Conservation (phyloP, 2,329 filamentous ascomycete genomes). For the Cercospora sesami region DNA sequence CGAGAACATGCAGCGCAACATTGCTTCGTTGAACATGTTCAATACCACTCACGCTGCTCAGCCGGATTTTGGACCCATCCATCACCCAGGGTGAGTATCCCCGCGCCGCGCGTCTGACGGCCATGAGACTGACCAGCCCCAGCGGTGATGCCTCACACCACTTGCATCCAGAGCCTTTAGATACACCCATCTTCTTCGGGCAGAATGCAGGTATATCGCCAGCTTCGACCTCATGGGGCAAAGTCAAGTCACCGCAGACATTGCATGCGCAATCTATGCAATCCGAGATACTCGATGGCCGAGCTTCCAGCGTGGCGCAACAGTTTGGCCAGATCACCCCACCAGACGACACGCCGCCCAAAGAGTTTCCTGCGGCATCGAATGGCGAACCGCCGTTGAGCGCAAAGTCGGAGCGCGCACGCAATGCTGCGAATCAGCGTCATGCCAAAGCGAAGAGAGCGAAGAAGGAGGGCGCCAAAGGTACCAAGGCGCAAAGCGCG, state of each 20-base stretch:
- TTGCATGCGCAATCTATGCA: conserved; percentile 20
- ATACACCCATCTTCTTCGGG: conserved; percentile 15
- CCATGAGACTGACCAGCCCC: neutral
- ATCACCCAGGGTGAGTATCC: neutral
- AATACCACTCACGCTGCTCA: neutral
- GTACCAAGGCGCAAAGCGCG: conserved; percentile 9
- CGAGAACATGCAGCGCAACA: conserved; percentile 27
- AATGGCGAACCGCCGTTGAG: conserved; percentile 13
- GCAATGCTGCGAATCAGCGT: conserved; percentile 36
- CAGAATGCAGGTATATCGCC: conserved; percentile 10
- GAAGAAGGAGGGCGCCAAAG: conserved; percentile 24
- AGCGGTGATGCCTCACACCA: neutral
- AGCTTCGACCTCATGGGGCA: conserved; percentile 14
- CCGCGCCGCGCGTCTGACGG: neutral
- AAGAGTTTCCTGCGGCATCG: conserved; percentile 9
- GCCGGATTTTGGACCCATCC: neutral
- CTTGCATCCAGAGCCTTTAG: conserved; percentile 3
- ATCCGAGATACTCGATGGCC: conserved; percentile 22
- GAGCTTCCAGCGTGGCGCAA: conserved; percentile 26
- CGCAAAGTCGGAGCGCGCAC: conserved; percentile 36
- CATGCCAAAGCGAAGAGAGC: conserved; percentile 35
- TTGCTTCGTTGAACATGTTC: conserved; percentile 23
- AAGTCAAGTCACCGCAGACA: neutral
- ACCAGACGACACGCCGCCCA: conserved; percentile 35
- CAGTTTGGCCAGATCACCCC: conserved; percentile 43